These are phyloP conservation scores for Xylariales sp. DNA, from an alignment of 2,329 filamentous ascomycete genomes.

Conservation along the genomic window DNA sequence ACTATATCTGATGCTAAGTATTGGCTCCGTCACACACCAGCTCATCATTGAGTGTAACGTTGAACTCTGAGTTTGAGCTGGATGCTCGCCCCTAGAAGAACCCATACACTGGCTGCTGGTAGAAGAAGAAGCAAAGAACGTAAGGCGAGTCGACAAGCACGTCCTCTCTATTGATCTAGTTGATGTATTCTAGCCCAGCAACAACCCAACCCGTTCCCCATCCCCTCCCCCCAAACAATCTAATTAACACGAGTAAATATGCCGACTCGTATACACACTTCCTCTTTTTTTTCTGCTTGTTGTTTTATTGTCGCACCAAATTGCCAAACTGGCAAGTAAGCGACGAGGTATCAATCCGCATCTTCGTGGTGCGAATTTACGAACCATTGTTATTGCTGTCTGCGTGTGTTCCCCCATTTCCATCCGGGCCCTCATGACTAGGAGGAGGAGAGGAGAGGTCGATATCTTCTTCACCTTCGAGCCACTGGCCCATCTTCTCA, in stretches of 20 bases:
- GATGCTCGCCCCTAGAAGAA: not conserved
- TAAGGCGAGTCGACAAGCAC: not conserved
- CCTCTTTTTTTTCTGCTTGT: not conserved
- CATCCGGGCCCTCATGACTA: slow-evolving; percentile 26
- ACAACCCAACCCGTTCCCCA: too few relatives aligned
- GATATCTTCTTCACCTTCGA: slow-evolving; percentile 44
- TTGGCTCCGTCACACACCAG: not conserved
- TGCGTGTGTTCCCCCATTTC: slow-evolving; percentile 11
- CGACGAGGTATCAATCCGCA: not conserved
- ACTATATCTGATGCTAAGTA: not conserved
- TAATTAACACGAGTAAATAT: not conserved
- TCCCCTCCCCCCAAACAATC: not conserved
- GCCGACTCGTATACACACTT: not conserved
- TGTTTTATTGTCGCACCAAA: not conserved
- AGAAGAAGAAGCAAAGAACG: not conserved
- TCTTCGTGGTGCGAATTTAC: slow-evolving; percentile 6
- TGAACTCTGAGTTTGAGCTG: not conserved
- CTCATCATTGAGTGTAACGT: not conserved
- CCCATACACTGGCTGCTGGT: not conserved
- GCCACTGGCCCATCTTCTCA: slow-evolving; percentile 51
- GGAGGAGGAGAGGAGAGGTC: slow-evolving; percentile 42
- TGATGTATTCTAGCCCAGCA: not conserved
- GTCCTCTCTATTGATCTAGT: not conserved
- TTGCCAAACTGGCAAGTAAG: not conserved
- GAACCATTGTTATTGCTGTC: slow-evolving; percentile 12